phyloP scores from a whole-genome alignment of 2,329 filamentous ascomycete genomes.

The Hypoxylon sp. region DNA sequence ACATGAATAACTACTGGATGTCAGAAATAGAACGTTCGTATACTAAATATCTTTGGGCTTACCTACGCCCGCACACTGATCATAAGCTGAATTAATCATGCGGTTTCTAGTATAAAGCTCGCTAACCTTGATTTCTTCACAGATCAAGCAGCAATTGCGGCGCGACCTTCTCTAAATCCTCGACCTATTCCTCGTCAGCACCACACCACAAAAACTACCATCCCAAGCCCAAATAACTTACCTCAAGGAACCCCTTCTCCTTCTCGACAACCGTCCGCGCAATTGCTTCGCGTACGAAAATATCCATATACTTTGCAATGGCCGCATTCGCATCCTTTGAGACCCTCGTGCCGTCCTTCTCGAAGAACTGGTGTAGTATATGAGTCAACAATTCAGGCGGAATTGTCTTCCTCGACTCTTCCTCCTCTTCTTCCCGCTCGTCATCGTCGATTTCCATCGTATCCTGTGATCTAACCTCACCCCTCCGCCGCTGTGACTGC shows the following conservation, averaged over 20 bases:
- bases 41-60: constrained; percentile 1
- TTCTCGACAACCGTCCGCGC: constrained; percentile 82
- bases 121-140: constrained; percentile 58
- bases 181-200: constrained; percentile 69
- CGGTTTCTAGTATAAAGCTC: neutral
- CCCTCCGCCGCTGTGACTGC: constrained; percentile 15
- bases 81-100: neutral
- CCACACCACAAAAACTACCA: constrained; percentile 27
- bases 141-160: constrained; percentile 90
- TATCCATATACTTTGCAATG: constrained; percentile 87
- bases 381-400: constrained; percentile 81
- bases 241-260: constrained; percentile 79
- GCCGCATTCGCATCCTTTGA: constrained; percentile 82
- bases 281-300: constrained; percentile 91
- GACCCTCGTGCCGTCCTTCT: constrained; percentile 78
- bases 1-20: neutral
- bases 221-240: constrained; percentile 57
- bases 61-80: constrained; percentile 5
- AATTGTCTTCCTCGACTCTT: constrained; percentile 67
- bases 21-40: constrained; percentile 13
- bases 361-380: constrained; percentile 85
- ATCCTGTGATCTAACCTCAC: constrained; percentile 22
- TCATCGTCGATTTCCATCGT: constrained; percentile 50
- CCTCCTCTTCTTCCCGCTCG: constrained; percentile 55
- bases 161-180: constrained; percentile 90